These are phyloP conservation scores for Trichophyton schoenleinii DNA, from an alignment of 2,329 filamentous ascomycete genomes.

Conservation along the genomic window DNA sequence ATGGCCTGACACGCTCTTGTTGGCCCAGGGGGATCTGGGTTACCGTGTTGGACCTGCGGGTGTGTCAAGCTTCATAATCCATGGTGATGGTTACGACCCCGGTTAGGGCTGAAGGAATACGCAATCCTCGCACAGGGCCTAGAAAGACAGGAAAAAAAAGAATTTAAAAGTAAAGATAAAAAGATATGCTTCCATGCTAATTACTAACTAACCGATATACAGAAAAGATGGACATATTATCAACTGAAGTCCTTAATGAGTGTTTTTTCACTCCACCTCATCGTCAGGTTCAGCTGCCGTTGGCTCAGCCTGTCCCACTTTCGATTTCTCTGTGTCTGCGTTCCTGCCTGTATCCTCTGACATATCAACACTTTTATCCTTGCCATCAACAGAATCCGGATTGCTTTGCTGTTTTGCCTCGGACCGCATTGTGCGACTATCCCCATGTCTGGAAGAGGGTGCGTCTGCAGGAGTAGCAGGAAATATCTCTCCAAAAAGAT, in stretches of 20 bases:
- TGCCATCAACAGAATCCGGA: background rate
- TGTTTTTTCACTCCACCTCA: background rate
- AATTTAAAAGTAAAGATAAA: no score
- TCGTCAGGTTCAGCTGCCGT: background rate
- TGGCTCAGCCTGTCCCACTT: background rate
- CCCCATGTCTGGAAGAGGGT: background rate
- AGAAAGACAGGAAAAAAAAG: background rate
- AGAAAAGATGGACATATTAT: background rate
- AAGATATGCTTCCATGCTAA: background rate
- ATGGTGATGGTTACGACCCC: background rate
- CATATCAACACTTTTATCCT: background rate
- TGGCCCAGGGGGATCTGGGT: no score
- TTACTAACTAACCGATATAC: background rate
- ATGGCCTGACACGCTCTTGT: no score
- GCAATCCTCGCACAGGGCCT: background rate
- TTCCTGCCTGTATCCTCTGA: background rate
- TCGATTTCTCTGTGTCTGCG: background rate
- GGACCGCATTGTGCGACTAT: background rate
- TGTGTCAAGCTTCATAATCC: background rate
- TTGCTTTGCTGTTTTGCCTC: background rate
- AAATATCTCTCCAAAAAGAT: conserved; percentile 48
- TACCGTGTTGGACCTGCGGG: background rate
- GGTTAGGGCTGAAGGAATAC: conserved; percentile 2
- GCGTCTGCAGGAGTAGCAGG: conserved; percentile 23
- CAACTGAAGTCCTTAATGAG: background rate